These are phyloP conservation scores for Groenewaldozyma tartarivorans DNA, from an alignment of 805 yeast genomes.

Conservation along the genomic window DNA sequence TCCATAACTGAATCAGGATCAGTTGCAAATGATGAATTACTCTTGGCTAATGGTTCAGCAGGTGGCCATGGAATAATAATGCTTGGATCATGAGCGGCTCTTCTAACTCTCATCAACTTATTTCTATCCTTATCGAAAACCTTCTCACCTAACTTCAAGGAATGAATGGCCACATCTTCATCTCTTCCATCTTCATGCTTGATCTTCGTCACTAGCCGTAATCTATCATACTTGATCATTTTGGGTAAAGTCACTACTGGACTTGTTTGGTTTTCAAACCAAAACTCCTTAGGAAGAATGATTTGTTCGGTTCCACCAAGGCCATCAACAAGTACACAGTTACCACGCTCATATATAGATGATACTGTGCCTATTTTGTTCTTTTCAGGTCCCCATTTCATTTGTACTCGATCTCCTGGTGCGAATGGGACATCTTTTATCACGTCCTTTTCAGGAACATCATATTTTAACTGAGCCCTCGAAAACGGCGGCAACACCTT, in stretches of 20 bases:
- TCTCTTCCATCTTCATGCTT: conserved; percentile 52
- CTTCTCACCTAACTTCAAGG: conserved; percentile 53
- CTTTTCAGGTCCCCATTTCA: conserved; percentile 57
- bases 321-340: conserved; percentile 55
- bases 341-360: conserved; percentile 48
- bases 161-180: conserved; percentile 71
- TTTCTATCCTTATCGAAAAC: conserved; percentile 70
- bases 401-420: conserved; percentile 70
- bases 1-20: conserved; percentile 43
- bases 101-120: conserved; percentile 66
- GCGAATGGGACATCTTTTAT: conserved; percentile 34
- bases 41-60: conserved; percentile 43
- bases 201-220: conserved; percentile 72
- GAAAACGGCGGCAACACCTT: conserved; percentile 17
- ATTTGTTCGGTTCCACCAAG: conserved; percentile 55
- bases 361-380: conserved; percentile 68
- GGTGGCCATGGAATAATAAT: conserved; percentile 91
- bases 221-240: conserved; percentile 46
- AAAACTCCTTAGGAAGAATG: conserved; percentile 61
- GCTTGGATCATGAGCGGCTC: conserved; percentile 58
- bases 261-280: conserved; percentile 63
- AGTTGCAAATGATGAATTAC: conserved; percentile 15
- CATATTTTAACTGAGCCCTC: conserved; percentile 13
- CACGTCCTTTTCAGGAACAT: conserved; percentile 30
- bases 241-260: conserved; percentile 65